Percentiles rank a stretch among this genome's conserved stretches.
Evolutionary conservation across 805 yeast genomes (phyloP).

Genomic region (Sugiyamaella qingdaonensis): DNA sequence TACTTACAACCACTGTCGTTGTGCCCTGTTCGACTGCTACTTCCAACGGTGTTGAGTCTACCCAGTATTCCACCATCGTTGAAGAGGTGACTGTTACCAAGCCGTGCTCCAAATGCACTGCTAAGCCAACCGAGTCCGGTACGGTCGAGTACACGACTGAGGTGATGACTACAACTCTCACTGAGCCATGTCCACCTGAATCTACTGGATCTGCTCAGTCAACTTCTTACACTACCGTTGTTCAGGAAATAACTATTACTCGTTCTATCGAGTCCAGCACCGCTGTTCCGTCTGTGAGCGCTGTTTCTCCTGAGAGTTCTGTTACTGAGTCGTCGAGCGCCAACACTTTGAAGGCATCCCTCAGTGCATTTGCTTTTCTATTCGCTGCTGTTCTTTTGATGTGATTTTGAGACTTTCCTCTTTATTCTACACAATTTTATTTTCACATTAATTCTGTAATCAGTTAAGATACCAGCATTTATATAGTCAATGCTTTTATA

Average conservation of each 20-base stretch:
- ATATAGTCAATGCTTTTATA: neutral
- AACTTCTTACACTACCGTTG: conserved; percentile 1
- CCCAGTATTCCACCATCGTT: neutral
- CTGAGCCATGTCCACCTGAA: conserved; percentile 1
- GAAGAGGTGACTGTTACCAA: conserved; percentile 1
- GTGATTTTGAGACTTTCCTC: neutral
- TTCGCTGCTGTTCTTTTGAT: conserved; percentile 2
- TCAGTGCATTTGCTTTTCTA: neutral
- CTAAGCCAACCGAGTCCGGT: neutral
- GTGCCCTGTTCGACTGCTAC: conserved; percentile 2
- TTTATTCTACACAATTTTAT: neutral
- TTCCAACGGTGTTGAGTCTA: conserved; percentile 1
- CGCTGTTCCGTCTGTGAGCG: neutral
- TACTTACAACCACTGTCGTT: neutral
- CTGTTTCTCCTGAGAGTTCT: conserved; percentile 1
- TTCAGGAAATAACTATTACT: neutral
- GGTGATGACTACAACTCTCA: conserved; percentile 3
- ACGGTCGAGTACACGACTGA: neutral
- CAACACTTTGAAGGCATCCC: neutral
- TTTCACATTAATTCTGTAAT: neutral
- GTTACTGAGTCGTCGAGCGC: conserved; percentile 4
- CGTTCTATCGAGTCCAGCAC: neutral
- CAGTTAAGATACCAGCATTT: conserved; percentile 2
- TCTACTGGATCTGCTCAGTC: neutral
- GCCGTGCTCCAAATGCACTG: neutral